A percentile compares a stretch with the other conserved stretches of the same genome.
Evolutionary conservation across 805 yeast genomes (phyloP).

Genomic region (Nakazawaea ambrosiae): DNA sequence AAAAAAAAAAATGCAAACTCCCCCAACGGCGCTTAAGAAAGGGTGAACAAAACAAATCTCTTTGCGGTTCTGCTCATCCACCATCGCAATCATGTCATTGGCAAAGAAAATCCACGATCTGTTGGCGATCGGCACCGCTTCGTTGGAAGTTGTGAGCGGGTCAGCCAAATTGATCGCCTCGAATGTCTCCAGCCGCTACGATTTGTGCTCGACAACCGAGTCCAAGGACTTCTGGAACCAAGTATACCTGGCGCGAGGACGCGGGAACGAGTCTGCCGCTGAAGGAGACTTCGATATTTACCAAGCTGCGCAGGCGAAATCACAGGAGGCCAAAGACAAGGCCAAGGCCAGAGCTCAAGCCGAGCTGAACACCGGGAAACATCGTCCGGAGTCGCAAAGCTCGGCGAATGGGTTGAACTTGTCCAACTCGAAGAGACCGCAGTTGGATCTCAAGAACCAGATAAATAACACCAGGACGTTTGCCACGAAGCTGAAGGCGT

Average conservation of each 20-base stretch:
- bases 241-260: not conserved
- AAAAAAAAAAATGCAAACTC: no score
- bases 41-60: no score
- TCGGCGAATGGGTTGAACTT: not conserved
- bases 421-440: not conserved
- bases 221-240: not conserved
- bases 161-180: constrained; percentile 12
- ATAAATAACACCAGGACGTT: not conserved
- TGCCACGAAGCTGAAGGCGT: not conserved
- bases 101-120: constrained; percentile 20
- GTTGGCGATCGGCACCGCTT: constrained; percentile 20
- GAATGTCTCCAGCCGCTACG: constrained; percentile 14
- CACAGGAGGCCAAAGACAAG: no score
- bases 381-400: not conserved
- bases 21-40: no score
- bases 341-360: no score
- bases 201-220: not conserved
- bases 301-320: not conserved
- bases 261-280: not conserved
- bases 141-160: constrained; percentile 20
- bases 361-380: not conserved
- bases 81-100: no score
- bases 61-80: no score
- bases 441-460: not conserved
- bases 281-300: constrained; percentile 12